These are phyloP conservation scores for Epichloe baconii DNA, from an alignment of 2,329 filamentous ascomycete genomes.

Conservation along the genomic window DNA sequence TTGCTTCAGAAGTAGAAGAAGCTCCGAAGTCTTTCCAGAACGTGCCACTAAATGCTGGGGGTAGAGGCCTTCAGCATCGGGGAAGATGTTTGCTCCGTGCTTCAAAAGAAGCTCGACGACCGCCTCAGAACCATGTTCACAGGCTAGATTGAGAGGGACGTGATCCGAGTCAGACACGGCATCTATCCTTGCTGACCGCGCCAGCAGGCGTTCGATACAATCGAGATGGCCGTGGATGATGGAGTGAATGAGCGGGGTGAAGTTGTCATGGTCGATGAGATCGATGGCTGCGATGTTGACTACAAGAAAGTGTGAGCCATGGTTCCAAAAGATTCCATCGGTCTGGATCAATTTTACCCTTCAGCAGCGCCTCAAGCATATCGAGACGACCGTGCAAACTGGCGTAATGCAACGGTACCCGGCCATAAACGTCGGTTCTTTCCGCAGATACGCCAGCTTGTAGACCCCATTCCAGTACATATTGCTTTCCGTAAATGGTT, in stretches of 20 bases:
- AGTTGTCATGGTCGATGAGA: slow-evolving; percentile 89
- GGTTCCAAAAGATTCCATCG: background rate
- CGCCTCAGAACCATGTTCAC: slow-evolving; percentile 76
- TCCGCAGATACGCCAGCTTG: slow-evolving; percentile 61
- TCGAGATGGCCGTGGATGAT: slow-evolving; percentile 78
- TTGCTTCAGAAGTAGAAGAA: slow-evolving; percentile 67
- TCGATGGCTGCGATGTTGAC: slow-evolving; percentile 66
- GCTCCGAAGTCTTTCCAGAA: slow-evolving; percentile 67
- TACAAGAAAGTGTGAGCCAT: slow-evolving; percentile 14
- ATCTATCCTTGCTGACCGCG: slow-evolving; percentile 70
- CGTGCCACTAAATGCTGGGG: slow-evolving; percentile 94
- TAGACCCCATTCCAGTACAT: slow-evolving; percentile 68
- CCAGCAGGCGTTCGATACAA: slow-evolving; percentile 68
- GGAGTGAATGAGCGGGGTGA: slow-evolving; percentile 87
- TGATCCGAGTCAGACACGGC: slow-evolving; percentile 79
- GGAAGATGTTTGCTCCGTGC: slow-evolving; percentile 68
- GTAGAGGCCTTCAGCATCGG: slow-evolving; percentile 90
- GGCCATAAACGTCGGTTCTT: slow-evolving; percentile 82
- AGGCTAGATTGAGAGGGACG: slow-evolving; percentile 86
- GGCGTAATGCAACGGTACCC: slow-evolving; percentile 88
- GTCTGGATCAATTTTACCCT: slow-evolving; percentile 30
- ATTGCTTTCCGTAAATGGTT: slow-evolving; percentile 78
- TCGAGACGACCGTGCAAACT: slow-evolving; percentile 85
- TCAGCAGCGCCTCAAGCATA: slow-evolving; percentile 64
- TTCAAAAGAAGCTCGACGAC: slow-evolving; percentile 78